These are phyloP conservation scores for Spironucleus salmonicida DNA, from an alignment of 208 protist species.

Conservation along the genomic window DNA sequence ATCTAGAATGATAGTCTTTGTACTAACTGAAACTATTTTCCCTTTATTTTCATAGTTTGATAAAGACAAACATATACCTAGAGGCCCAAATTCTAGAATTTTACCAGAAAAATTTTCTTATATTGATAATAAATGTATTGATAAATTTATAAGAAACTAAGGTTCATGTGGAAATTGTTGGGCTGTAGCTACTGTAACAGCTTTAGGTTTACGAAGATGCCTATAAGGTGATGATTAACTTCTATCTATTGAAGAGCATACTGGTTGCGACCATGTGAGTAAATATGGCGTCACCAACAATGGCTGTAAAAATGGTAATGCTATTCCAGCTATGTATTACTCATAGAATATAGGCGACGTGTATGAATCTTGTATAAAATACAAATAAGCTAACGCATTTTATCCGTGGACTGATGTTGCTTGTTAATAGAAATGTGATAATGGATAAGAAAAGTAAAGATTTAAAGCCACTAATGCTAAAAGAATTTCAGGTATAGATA, in stretches of 20 bases:
- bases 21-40: no score
- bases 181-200: neutral
- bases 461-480: neutral
- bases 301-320: neutral
- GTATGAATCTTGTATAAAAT: neutral
- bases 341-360: neutral
- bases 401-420: neutral
- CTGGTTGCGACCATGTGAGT: neutral
- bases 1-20: no score
- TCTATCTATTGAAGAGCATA: neutral
- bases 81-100: no score
- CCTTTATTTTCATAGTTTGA: no score
- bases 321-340: neutral
- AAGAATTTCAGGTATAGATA: neutral
- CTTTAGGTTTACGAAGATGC: conserved; percentile 6
- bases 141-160: conserved; percentile 6
- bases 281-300: neutral
- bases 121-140: no score
- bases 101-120: no score
- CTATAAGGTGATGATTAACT: neutral
- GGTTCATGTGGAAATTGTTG: conserved; percentile 7
- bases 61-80: no score
- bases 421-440: neutral
- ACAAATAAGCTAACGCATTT: neutral
- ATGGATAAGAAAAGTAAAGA: neutral